A percentile compares a stretch with the other conserved stretches of the same genome.
Evolutionary conservation across 1,284 basidiomycete species (phyloP).

Genomic region (Boletus sp.): DNA sequence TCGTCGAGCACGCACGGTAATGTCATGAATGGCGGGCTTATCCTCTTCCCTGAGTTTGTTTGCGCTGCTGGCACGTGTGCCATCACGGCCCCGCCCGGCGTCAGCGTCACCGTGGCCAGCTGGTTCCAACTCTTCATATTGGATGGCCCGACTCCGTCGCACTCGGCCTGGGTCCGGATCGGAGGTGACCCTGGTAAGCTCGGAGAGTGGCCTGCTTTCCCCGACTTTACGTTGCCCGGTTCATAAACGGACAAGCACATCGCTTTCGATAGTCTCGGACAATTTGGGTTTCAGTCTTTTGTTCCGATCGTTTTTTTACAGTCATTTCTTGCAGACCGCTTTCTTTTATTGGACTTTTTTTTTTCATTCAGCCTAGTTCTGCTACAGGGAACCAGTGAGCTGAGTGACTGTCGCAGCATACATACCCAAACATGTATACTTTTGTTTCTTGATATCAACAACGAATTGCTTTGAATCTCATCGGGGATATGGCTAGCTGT

Average conservation of each 20-base stretch:
- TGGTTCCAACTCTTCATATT: constrained; percentile 75
- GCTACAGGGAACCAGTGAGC: too few species aligned
- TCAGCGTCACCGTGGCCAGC: constrained; percentile 71
- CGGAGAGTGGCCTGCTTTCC: constrained; percentile 68
- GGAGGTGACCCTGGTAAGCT: constrained; percentile 71
- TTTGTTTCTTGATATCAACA: too few species aligned
- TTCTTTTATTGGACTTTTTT: too few species aligned
- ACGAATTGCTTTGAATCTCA: too few species aligned
- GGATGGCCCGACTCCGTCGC: constrained; percentile 74
- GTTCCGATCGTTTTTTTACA: neutral
- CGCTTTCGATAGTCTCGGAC: neutral
- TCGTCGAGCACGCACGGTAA: constrained; percentile 79
- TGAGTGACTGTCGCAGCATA: too few species aligned
- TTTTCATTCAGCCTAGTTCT: too few species aligned
- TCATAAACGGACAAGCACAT: neutral
- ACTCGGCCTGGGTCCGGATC: constrained; percentile 72
- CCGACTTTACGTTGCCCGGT: constrained; percentile 68
- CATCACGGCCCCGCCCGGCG: constrained; percentile 69
- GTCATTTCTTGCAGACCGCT: neutral
- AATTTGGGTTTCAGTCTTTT: neutral
- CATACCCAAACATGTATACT: too few species aligned
- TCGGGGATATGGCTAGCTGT: too few species aligned
- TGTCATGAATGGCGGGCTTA: constrained; percentile 65
- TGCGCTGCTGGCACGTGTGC: constrained; percentile 66
- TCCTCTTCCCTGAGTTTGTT: constrained; percentile 67